These are phyloP conservation scores for Daldinia eschscholtzii DNA, from an alignment of 2,329 filamentous ascomycete genomes.

Conservation along the genomic window DNA sequence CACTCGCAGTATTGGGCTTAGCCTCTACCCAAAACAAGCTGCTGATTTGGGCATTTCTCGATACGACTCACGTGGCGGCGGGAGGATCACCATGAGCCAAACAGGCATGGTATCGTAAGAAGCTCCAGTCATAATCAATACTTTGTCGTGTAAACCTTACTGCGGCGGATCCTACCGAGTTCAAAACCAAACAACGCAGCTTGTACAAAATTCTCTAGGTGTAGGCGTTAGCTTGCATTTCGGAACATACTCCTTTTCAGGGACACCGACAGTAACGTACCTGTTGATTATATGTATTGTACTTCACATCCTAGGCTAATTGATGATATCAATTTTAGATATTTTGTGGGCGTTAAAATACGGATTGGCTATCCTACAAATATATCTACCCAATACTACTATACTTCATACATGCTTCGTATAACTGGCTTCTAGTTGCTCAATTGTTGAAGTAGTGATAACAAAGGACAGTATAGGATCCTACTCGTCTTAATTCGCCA, in stretches of 20 bases:
- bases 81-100: conserved; percentile 41
- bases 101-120: conserved; percentile 30
- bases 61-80: conserved; percentile 45
- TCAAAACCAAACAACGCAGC: neutral
- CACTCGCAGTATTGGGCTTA: conserved; percentile 35
- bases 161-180: conserved; percentile 33
- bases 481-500: neutral
- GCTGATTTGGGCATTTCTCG: conserved; percentile 27
- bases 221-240: conserved; percentile 15
- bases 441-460: neutral
- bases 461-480: neutral
- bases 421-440: neutral
- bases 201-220: neutral
- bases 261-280: conserved; percentile 45
- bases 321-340: conserved; percentile 19
- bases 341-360: neutral
- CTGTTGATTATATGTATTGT: conserved; percentile 28
- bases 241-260: conserved; percentile 40
- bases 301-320: conserved; percentile 36
- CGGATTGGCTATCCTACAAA: neutral
- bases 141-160: conserved; percentile 16
- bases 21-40: conserved; percentile 31
- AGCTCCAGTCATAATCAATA: conserved; percentile 26
- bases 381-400: neutral
- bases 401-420: neutral